These are phyloP conservation scores for Coniochaeta sp. DNA, from an alignment of 2,329 filamentous ascomycete genomes.

Conservation along the genomic window DNA sequence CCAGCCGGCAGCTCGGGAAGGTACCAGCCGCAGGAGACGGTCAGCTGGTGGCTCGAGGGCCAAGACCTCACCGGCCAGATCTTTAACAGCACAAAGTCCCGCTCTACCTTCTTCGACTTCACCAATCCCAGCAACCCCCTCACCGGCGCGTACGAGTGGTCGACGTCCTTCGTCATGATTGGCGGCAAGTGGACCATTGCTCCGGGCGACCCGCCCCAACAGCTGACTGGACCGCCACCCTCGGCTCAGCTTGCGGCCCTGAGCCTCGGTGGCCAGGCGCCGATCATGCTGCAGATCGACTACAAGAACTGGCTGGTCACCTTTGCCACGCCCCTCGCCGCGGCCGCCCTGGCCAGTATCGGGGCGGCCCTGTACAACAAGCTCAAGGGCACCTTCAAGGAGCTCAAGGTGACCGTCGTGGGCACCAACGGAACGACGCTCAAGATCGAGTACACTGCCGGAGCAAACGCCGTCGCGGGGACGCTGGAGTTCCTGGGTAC, in stretches of 20 bases:
- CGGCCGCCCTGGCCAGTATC: not conserved
- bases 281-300: not conserved
- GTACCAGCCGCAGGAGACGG: constrained; percentile 6
- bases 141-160: not conserved
- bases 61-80: not conserved
- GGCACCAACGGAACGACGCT: not conserved
- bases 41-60: constrained; percentile 6
- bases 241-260: not conserved
- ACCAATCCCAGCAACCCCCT: not conserved
- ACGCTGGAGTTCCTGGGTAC: not conserved
- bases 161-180: not conserved
- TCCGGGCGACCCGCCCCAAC: not conserved
- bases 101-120: not conserved
- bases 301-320: not conserved
- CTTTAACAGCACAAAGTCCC: not conserved
- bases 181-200: not conserved
- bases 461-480: too few relatives aligned
- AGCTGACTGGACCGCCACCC: too few relatives aligned
- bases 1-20: not conserved
- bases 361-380: not conserved
- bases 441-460: not conserved
- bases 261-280: not conserved
- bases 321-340: not conserved
- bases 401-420: not conserved
- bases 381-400: not conserved